Percentiles rank a stretch among this genome's conserved stretches.
Conservation (phyloP, 2,329 filamentous ascomycete genomes). For the Proliferodiscus dingleyae region DNA sequence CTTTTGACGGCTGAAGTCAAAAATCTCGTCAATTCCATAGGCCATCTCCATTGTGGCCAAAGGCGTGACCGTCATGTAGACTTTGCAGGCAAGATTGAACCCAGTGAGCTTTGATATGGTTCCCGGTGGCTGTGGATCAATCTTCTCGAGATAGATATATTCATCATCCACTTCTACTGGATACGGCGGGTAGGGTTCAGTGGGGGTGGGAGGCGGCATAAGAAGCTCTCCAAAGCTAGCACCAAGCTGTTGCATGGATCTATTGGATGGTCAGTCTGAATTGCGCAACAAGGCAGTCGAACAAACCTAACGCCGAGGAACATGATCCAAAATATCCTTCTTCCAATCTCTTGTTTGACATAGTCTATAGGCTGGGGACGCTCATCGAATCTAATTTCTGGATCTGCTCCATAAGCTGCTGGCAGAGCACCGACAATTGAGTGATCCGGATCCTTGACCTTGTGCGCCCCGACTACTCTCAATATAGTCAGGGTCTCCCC, state of each 20-base stretch:
- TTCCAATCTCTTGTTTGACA: conserved; percentile 67
- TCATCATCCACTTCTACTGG: conserved; percentile 81
- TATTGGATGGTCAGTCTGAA: conserved; percentile 32
- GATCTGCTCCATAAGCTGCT: conserved; percentile 20
- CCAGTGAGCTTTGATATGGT: conserved; percentile 68
- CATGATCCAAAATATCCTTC: conserved; percentile 80
- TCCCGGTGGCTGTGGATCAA: conserved; percentile 64
- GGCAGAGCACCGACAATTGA: conserved; percentile 25
- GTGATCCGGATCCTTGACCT: conserved; percentile 41
- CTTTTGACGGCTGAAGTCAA: conserved; percentile 73
- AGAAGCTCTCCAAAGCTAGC: conserved; percentile 66
- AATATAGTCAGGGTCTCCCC: conserved; percentile 67
- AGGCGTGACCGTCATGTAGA: conserved; percentile 76
- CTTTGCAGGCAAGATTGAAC: conserved; percentile 73
- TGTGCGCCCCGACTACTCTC: conserved; percentile 61
- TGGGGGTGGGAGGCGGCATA: conserved; percentile 70
- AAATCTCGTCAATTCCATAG: conserved; percentile 72
- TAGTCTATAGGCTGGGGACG: conserved; percentile 47
- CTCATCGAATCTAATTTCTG: conserved; percentile 7
- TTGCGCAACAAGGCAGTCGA: not conserved
- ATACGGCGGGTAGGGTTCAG: conserved; percentile 71
- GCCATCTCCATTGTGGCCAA: conserved; percentile 76
- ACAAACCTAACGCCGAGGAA: conserved; percentile 65
- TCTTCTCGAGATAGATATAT: conserved; percentile 66
- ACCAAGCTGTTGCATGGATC: conserved; percentile 74